Base-by-base conservation (phyloP, 1,284 basidiomycete species). In the Ceratobasidium papillatum region DNA sequence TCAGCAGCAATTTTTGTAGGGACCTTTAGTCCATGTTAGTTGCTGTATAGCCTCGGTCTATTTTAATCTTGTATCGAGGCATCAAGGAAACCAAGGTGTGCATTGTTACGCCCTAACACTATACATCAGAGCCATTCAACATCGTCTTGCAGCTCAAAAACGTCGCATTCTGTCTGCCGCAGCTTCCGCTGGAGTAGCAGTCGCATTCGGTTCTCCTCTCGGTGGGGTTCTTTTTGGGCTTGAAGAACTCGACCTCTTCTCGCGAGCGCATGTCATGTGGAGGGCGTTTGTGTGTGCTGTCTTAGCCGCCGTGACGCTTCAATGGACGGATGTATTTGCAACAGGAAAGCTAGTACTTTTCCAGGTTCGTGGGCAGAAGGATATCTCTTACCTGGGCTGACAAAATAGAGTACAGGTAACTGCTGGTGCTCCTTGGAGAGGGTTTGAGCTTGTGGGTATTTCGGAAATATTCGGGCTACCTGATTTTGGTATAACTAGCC, bases 341-440 rank as follows among this genome's bases (percentile, higher is more conserved):
- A 92, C 90, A 4, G 86, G 88, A 12, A 92, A 92, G 78, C 84
- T 92, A n/a, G 90, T 92, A 12, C 82, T 92, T 12, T 92, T 92
- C 78, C 87, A 89, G 81, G 87, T 87, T 77, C 27, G 74, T 49
- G 27, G 22, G 8, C 27, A 3, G 30, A 32, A 43, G 30, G 65
- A 43, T 56, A 41, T 30, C 30, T 49, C 2, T 45, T 61, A 22
- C 43, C 59, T 43, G 30, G 34, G 61, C 38, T 25, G 30, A 64
- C 43, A 51, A 32, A 14, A 7, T 32, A 25, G 19, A 30, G 25
- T 36, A 43, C 77, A 89, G 85, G 89, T 91, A 8, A 89, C 88
- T 0, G 87, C 85, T 75, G 84, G 84, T 1, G 51, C 87, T 88
- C 87, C 86, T 1, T 92, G 91, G 91, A 83, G 88, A 65, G 88